Conservation (phyloP, 805 yeast species). For the Nakazawaea ishiwadae region DNA sequence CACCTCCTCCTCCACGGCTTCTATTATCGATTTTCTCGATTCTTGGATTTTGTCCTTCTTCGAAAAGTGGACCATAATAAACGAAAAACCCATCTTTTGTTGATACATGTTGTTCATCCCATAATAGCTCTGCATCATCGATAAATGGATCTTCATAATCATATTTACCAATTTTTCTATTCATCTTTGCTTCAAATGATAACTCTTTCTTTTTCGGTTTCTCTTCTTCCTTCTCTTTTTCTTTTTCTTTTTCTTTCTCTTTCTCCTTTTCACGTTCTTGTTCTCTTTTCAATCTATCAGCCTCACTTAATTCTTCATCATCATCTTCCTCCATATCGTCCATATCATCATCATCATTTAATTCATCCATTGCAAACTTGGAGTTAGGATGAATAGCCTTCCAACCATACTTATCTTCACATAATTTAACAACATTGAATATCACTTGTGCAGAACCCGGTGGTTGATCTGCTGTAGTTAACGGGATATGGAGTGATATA, state of each 20-base stretch:
- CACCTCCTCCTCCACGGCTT: neutral
- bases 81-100: slow-evolving; percentile 96
- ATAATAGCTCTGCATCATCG: slow-evolving; percentile 85
- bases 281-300: slow-evolving; percentile 26
- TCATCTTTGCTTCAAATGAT: slow-evolving; percentile 21
- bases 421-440: slow-evolving; percentile 64
- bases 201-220: slow-evolving; percentile 36
- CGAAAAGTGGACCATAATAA: slow-evolving; percentile 86
- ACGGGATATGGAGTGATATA: slow-evolving; percentile 51
- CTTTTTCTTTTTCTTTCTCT: slow-evolving; percentile 27
- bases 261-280: slow-evolving; percentile 23
- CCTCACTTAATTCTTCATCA: slow-evolving; percentile 30
- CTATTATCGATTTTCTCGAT: slow-evolving; percentile 26
- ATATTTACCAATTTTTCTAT: slow-evolving; percentile 83
- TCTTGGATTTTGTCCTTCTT: slow-evolving; percentile 45
- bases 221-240: slow-evolving; percentile 39
- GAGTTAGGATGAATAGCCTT: slow-evolving; percentile 64
- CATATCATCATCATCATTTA: slow-evolving; percentile 47
- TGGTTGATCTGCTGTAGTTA: slow-evolving; percentile 41
- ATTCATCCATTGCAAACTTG: slow-evolving; percentile 47
- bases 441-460: slow-evolving; percentile 62
- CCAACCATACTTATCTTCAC: slow-evolving; percentile 86
- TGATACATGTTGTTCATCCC: slow-evolving; percentile 91
- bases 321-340: slow-evolving; percentile 38
- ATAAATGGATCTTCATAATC: slow-evolving; percentile 93